Evolutionary conservation across 1,139 yeast genomes (phyloP).

Genomic region (Sugiyamaella xylanicola): DNA sequence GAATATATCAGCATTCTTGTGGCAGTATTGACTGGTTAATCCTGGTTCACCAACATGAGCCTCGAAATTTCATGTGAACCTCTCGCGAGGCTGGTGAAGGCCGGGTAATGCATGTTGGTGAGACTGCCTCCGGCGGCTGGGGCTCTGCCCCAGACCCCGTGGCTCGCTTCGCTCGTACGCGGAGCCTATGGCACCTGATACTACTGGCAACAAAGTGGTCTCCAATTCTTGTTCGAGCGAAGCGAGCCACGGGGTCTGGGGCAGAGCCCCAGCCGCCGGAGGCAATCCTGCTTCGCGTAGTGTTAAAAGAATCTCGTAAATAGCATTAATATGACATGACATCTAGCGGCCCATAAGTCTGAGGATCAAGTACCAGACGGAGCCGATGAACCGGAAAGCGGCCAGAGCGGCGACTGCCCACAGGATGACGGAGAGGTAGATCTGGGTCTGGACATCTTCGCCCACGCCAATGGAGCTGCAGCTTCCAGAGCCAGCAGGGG

Average conservation of each 20-base stretch:
- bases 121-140: not conserved
- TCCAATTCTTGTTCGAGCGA: not conserved
- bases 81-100: not conserved
- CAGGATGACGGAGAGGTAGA: constrained; percentile 70
- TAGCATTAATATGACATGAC: no score
- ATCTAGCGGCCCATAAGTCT: constrained; percentile 38
- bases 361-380: constrained; percentile 38
- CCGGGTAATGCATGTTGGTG: no score
- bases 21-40: not conserved
- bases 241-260: not conserved
- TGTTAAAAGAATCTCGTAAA: no score
- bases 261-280: not conserved
- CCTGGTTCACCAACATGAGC: not conserved
- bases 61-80: not conserved
- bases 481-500: constrained; percentile 21
- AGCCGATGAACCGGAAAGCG: constrained; percentile 64
- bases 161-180: not conserved
- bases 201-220: no score
- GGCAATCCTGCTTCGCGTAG: not conserved
- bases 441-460: constrained; percentile 38
- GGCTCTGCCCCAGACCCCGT: not conserved
- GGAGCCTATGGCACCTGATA: no score
- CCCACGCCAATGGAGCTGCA: constrained; percentile 35
- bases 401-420: constrained; percentile 83
- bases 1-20: not conserved